A percentile compares a stretch with the other conserved stretches of the same genome.
Evolutionary conservation across 2,329 filamentous ascomycete species (phyloP).

Genomic region (Arthrobotrys entomopaga): DNA sequence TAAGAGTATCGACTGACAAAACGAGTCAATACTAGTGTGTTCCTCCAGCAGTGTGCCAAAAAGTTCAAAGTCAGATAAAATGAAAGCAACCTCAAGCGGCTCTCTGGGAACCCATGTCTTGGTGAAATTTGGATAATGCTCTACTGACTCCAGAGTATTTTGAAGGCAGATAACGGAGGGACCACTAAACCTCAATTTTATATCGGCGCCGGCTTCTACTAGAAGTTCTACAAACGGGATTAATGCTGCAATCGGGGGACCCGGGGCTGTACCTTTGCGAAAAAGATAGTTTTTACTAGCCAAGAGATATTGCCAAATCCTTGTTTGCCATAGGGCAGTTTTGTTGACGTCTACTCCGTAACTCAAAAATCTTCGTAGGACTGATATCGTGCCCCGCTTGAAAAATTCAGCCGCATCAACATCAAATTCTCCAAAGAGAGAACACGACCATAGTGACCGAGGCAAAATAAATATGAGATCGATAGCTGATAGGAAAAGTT

Average conservation of each 20-base stretch:
- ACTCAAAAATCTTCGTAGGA: no score
- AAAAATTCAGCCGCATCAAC: no score
- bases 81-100: not conserved
- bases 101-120: conserved; percentile 1
- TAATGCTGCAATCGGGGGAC: not conserved
- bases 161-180: not conserved
- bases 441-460: no score
- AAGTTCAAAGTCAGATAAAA: not conserved
- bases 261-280: no score
- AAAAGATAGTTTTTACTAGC: not conserved
- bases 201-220: not conserved
- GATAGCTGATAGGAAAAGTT: no score
- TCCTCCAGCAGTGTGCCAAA: not conserved
- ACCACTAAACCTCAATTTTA: not conserved
- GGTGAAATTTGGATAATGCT: not conserved
- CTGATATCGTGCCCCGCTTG: no score
- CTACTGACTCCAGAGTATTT: not conserved
- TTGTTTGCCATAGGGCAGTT: not conserved
- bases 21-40: not conserved
- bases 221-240: not conserved
- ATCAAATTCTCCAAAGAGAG: no score
- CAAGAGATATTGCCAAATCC: not conserved
- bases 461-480: no score
- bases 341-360: no score
- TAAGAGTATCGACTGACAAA: not conserved